Evolutionary conservation across 495 filamentous ascomycete genomes (phyloP), one percentile per base, ranked within the genome.

Genomic region (Friedmanniomyces simplex): DNA sequence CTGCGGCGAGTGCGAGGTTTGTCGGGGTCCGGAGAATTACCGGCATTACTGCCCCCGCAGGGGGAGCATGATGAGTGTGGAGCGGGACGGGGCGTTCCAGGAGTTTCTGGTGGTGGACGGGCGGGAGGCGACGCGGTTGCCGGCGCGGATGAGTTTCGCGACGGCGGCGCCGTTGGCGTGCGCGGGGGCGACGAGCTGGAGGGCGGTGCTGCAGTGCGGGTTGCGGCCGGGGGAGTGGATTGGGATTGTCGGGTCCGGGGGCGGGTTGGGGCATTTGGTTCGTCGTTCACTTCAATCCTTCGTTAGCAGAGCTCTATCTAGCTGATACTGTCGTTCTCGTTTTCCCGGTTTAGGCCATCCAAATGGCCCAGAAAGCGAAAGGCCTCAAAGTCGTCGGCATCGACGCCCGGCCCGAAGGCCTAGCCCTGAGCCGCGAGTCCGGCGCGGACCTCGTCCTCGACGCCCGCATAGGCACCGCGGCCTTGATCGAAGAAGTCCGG

Each of bases 161-260:
- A 71, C 70, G 4, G 78, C 78, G 32, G 78, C 77, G 14, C 78
- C 80, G 25, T 63, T 82, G 26, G 77, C 76, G 24, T 83, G 78
- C 58, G 79, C 79, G 0, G 79, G 80, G 0, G 59, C 74, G 37
- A 82, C 79, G 12, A 68, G 76, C 10, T 82, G 72, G 65, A 63
- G 77, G 20, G 79, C 69, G 4, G 63, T 81, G 14, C 36, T 68
- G 46, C 68, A 71, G 60, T 63, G 76, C 2, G 73, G 58, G 7
- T 61, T 81, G 55, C 64, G 65, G 53, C 49, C 59, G 43, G 78
- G 78, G 2, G 67, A 79, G 63, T 75, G 72, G 67, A 43, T 82
- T 21, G 75, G 69, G 0, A 71, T 82, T 39, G 71, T 81, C 1
- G 79, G 79, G 16, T 69, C 72, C 5, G 80, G 79, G 14, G 79